Base-by-base conservation (phyloP, 2,329 filamentous ascomycete species). In the Claviceps pusilla region DNA sequence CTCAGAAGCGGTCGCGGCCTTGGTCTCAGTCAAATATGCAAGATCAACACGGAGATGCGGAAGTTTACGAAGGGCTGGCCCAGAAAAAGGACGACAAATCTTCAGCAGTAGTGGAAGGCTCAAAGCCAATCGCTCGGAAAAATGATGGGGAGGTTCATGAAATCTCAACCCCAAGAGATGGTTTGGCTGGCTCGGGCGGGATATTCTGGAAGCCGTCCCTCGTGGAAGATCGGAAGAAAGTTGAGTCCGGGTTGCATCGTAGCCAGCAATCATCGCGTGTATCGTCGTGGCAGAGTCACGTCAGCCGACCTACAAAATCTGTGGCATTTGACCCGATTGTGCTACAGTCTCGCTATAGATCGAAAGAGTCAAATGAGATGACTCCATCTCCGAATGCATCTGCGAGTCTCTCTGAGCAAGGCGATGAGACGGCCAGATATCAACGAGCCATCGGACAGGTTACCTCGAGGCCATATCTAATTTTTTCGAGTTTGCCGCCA, bases 221-320 rank as follows among this genome's bases (percentile, higher is more conserved):
- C 7, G 28, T 42, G 24, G 19, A 31, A 14, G 14, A 53, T 12
- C 14, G 41, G 28, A 19, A 12, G 31, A 28, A 11, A 39, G 10
- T 9, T 7, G 16, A 3, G 24, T 24, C 19, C 24, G 33, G 37
- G 9, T 42, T n/a, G 11, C 37, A 14, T 53, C 45, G 14, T 31
- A 33, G 45, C 16, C 43, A 29, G 29, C 19, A 37, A 4, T 42
- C 35, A 43, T 42, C 43, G 24, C 51, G 16, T 4, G 11, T 48
- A 7, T 42, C 45, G 11, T 53, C 52, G 77, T 77, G 80, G 43
- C 75, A 75, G 54, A 76, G 72, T 33, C 68, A 71, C 9, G 66
- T 67, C 33, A 58, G 57, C 1, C 57, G 62, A 1, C 50, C 54
- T 7, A 52, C 33, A 2, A 47, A 47, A 51, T 37, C 50, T 29